Conservation (phyloP, 2,329 filamentous ascomycete species). For the Tolypocladium paradoxum region DNA sequence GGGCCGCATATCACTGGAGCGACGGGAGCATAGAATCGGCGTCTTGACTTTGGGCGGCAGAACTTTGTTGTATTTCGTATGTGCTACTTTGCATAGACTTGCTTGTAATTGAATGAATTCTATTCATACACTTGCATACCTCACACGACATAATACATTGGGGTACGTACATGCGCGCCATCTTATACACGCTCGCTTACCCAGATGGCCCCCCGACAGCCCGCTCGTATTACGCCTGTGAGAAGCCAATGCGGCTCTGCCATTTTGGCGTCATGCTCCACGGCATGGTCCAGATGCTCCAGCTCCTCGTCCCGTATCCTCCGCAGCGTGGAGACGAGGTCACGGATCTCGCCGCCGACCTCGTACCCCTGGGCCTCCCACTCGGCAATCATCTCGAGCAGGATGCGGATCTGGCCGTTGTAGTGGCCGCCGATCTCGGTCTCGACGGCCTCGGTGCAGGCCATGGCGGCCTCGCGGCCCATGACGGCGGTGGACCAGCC, state of each 20-base stretch:
- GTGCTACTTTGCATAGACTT: neutral
- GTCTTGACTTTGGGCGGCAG: neutral
- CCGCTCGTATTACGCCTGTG: constrained; percentile 77
- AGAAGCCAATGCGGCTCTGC: constrained; percentile 84
- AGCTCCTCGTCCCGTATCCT: constrained; percentile 90
- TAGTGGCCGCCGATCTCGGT: constrained; percentile 97
- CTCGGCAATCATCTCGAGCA: constrained; percentile 70
- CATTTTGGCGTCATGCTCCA: constrained; percentile 85
- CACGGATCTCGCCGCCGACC: constrained; percentile 64
- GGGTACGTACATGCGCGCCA: neutral
- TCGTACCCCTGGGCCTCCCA: constrained; percentile 72
- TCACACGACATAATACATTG: neutral
- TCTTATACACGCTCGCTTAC: constrained; percentile 62
- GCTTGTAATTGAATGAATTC: constrained; percentile 1
- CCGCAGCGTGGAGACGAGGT: constrained; percentile 63
- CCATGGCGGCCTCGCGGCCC: constrained; percentile 93
- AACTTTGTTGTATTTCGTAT: neutral
- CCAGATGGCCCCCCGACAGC: constrained; percentile 88
- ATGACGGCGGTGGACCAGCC: constrained; percentile 86
- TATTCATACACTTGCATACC: neutral
- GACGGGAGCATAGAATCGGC: constrained; percentile 1
- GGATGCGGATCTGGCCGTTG: constrained; percentile 74
- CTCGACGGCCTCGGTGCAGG: constrained; percentile 95
- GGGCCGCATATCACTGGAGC: neutral
- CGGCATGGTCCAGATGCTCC: constrained; percentile 90